Percentiles rank a stretch among this genome's conserved stretches.
phyloP scores from a whole-genome alignment of 495 filamentous ascomycete species.

The Aspergillus leporis region DNA sequence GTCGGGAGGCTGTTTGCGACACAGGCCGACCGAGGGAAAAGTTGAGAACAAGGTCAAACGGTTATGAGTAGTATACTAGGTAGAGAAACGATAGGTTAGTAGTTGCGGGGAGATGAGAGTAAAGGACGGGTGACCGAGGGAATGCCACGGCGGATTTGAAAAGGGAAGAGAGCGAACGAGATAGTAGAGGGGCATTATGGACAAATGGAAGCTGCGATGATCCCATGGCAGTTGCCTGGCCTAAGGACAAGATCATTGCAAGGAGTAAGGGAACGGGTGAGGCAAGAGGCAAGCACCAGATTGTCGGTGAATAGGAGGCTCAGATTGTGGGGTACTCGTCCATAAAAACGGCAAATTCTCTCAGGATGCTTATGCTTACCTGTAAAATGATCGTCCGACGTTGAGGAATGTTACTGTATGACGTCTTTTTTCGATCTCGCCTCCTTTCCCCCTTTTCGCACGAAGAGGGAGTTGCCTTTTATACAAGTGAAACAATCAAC shows the following conservation, averaged over 20 bases:
- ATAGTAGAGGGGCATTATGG: constrained; percentile 23
- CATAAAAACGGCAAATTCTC: not conserved
- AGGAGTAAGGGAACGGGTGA: constrained; percentile 20
- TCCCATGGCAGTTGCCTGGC: constrained; percentile 4
- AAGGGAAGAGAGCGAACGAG: constrained; percentile 27
- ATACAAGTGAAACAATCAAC: constrained; percentile 3
- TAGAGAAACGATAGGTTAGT: constrained; percentile 34
- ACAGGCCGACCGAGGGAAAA: constrained; percentile 29
- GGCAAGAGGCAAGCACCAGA: constrained; percentile 8
- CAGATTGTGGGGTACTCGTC: not conserved
- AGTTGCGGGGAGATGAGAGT: constrained; percentile 14
- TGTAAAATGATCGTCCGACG: constrained; percentile 12
- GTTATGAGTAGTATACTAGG: constrained; percentile 30
- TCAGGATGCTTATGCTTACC: constrained; percentile 4
- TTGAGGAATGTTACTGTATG: constrained; percentile 11
- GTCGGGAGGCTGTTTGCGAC: not conserved
- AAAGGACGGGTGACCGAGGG: constrained; percentile 13
- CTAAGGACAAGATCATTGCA: constrained; percentile 16
- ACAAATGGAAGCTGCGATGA: constrained; percentile 22
- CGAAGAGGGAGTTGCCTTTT: constrained; percentile 6
- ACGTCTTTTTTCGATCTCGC: constrained; percentile 5
- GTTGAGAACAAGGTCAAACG: constrained; percentile 25
- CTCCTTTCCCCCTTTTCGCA: constrained; percentile 10
- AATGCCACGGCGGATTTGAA: constrained; percentile 6
- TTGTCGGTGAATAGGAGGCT: constrained; percentile 18